Evolutionary conservation across 2,329 filamentous ascomycete genomes (phyloP).

Genomic region (Pseudomassariella vexata): DNA sequence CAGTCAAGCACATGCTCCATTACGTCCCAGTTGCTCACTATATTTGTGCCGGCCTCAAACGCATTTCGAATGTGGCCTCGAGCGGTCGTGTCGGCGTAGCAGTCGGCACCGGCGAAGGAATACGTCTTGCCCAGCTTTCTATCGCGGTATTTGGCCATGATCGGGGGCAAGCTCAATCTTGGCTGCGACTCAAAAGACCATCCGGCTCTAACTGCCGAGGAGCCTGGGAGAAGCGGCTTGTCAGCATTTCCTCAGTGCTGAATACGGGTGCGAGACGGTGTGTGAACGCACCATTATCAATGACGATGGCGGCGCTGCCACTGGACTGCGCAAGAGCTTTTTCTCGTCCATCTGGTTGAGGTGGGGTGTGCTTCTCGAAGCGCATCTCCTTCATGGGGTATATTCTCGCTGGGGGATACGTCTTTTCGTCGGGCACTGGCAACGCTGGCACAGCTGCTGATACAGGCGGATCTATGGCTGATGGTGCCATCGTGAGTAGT

Average conservation of each 20-base stretch:
- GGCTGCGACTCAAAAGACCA: slow-evolving; percentile 92
- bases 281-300: slow-evolving; percentile 76
- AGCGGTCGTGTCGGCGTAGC: slow-evolving; percentile 90
- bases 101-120: slow-evolving; percentile 86
- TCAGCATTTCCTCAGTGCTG: slow-evolving; percentile 10
- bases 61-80: slow-evolving; percentile 84
- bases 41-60: slow-evolving; percentile 84
- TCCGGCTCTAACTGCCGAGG: slow-evolving; percentile 81
- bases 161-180: slow-evolving; percentile 73
- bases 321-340: slow-evolving; percentile 53
- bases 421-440: slow-evolving; percentile 35
- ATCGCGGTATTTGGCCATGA: slow-evolving; percentile 93
- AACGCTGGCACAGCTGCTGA: slow-evolving; percentile 28
- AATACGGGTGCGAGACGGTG: background rate
- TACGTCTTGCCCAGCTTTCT: slow-evolving; percentile 89
- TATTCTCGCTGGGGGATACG: slow-evolving; percentile 48
- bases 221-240: slow-evolving; percentile 49
- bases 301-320: slow-evolving; percentile 75
- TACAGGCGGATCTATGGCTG: slow-evolving; percentile 43
- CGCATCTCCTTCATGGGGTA: slow-evolving; percentile 57
- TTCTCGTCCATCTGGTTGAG: slow-evolving; percentile 63
- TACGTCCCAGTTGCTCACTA: slow-evolving; percentile 96
- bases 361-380: slow-evolving; percentile 50
- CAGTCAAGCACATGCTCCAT: slow-evolving; percentile 95
- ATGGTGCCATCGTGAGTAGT: slow-evolving; percentile 41